Conservation (phyloP, 768 basidiomycete genomes). For the Lactifluus piperatus region DNA sequence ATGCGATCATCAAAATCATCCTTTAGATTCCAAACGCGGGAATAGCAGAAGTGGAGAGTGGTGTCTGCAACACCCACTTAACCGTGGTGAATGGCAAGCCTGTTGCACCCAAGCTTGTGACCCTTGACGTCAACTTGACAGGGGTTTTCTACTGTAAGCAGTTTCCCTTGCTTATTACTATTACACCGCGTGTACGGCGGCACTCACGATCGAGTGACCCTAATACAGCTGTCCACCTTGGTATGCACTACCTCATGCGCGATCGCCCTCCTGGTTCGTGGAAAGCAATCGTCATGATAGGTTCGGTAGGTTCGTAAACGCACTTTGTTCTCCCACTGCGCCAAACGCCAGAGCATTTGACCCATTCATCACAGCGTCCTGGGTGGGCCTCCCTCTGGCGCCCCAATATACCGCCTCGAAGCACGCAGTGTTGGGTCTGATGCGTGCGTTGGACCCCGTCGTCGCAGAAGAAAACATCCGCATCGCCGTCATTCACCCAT, state of each 20-base stretch:
- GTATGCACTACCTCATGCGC: constrained; percentile 25
- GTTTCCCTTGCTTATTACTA: not conserved
- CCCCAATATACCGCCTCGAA: constrained; percentile 27
- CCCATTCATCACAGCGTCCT: constrained; percentile 21
- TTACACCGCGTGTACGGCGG: too few relatives aligned
- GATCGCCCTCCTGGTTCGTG: constrained; percentile 13
- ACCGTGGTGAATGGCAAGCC: constrained; percentile 23
- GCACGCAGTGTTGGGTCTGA: constrained; percentile 28
- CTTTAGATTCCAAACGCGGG: constrained; percentile 22
- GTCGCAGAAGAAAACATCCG: constrained; percentile 20
- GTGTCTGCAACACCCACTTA: constrained; percentile 5
- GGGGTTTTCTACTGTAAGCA: constrained; percentile 28
- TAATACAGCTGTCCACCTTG: constrained; percentile 27
- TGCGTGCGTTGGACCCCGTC: constrained; percentile 21
- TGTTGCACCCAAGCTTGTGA: constrained; percentile 22
- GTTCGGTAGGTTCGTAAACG: constrained; percentile 27
- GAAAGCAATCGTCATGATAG: constrained; percentile 28
- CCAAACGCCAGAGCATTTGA: not conserved
- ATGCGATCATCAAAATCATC: not conserved
- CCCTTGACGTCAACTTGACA: constrained; percentile 27
- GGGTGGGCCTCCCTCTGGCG: constrained; percentile 19
- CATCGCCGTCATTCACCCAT: constrained; percentile 26
- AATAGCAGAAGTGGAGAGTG: not conserved
- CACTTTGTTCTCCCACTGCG: not conserved
- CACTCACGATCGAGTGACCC: not conserved